Percentiles rank a stretch among this genome's conserved stretches.
phyloP scores from a whole-genome alignment of 345 rosid genomes.

The Rhodamnia argentea region DNA sequence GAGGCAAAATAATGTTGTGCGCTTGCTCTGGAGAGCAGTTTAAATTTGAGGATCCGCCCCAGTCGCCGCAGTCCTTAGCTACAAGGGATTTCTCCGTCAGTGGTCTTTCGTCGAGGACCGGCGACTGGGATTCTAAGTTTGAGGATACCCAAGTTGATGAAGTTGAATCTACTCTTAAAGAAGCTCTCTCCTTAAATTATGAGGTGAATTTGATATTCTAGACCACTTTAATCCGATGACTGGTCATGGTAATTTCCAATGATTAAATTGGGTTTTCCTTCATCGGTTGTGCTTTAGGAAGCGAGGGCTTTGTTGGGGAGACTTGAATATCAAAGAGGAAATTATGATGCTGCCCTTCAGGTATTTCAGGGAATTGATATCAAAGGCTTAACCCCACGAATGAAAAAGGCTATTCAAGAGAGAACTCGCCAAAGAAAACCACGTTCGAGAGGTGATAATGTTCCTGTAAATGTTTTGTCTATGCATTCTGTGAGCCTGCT shows the following conservation, averaged over 20 bases:
- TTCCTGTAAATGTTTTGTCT: slow-evolving; percentile 50
- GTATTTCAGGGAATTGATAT: slow-evolving; percentile 88
- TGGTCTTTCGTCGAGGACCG: slow-evolving; percentile 69
- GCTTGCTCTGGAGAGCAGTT: slow-evolving; percentile 97
- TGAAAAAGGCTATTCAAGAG: slow-evolving; percentile 53
- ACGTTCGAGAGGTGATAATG: slow-evolving; percentile 37
- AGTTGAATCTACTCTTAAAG: slow-evolving; percentile 91
- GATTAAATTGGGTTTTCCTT: neutral
- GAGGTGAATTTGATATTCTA: slow-evolving; percentile 37
- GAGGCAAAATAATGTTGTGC: slow-evolving; percentile 61
- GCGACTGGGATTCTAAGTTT: slow-evolving; percentile 73
- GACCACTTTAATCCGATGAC: neutral
- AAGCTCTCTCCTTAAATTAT: slow-evolving; percentile 93
- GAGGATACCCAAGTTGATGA: slow-evolving; percentile 84
- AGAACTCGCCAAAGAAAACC: slow-evolving; percentile 47
- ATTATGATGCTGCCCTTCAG: slow-evolving; percentile 91
- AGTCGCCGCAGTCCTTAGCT: slow-evolving; percentile 87
- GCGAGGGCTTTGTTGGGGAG: slow-evolving; percentile 96
- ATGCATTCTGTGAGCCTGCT: slow-evolving; percentile 89
- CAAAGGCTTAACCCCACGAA: slow-evolving; percentile 52
- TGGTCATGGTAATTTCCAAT: neutral
- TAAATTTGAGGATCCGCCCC: slow-evolving; percentile 77
- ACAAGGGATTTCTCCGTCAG: slow-evolving; percentile 91
- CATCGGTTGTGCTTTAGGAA: slow-evolving; percentile 38
- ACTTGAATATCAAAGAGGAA: slow-evolving; percentile 86